These are phyloP conservation scores for Capsicum chinense DNA, from an alignment of 257 asterid species.

Conservation along the genomic window DNA sequence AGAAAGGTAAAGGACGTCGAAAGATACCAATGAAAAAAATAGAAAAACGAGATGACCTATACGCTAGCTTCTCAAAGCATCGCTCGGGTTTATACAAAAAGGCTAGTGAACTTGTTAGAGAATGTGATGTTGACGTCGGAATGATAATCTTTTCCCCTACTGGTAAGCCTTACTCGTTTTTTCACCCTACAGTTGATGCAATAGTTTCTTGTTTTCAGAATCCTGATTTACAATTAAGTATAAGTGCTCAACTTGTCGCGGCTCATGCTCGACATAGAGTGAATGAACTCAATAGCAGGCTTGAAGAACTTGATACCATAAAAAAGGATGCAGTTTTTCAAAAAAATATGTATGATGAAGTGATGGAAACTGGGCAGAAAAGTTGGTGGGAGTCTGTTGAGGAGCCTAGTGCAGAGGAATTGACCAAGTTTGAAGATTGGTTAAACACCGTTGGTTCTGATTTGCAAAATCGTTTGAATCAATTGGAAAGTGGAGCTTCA, in stretches of 20 bases:
- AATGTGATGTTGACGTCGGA: conserved; percentile 46
- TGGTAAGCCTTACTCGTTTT: conserved; percentile 52
- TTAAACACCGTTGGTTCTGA: background rate
- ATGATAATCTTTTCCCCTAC: conserved; percentile 45
- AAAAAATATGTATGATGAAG: background rate
- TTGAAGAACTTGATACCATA: background rate
- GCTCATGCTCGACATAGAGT: background rate
- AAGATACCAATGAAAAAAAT: conserved; percentile 40
- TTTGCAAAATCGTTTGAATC: background rate
- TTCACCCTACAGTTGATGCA: conserved; percentile 46
- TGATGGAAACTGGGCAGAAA: background rate
- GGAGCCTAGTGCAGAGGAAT: background rate
- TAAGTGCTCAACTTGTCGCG: background rate
- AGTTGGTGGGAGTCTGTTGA: conserved; percentile 20
- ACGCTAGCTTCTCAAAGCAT: conserved; percentile 47
- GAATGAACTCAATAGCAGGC: background rate
- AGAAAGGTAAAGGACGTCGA: conserved; percentile 43
- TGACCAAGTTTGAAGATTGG: background rate
- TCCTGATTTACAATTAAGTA: background rate
- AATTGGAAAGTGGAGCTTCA: background rate
- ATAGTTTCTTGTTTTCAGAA: background rate
- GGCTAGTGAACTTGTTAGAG: conserved; percentile 41
- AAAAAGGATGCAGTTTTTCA: background rate
- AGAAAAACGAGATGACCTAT: conserved; percentile 34
- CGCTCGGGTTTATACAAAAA: conserved; percentile 43